Base-by-base conservation (phyloP, 2,329 filamentous ascomycete species). In the Talaromyces sp. region DNA sequence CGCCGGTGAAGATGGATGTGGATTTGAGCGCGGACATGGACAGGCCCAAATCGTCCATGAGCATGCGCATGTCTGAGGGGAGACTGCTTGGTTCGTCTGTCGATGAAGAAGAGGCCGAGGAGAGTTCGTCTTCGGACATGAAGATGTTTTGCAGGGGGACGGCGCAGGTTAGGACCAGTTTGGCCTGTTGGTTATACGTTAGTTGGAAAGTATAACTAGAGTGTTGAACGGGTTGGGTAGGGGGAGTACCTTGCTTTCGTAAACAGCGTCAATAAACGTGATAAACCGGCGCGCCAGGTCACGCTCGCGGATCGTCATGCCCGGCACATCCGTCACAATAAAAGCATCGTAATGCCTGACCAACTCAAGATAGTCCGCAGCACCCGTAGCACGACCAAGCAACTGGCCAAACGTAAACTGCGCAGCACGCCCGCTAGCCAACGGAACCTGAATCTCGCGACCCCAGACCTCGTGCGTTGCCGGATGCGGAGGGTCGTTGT, bases 211-310 rank as follows among this genome's bases (percentile, higher is more conserved):
- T n/a, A 49, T 30, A 30, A 30, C 11, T 22, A 9, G 17, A 11
- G 30, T 17, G 28, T 13, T 15, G 13, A n/a, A 1, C 11, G 15
- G 36, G 8, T 1, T 49, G 7, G 25, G 32, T 39, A 32, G 1
- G 11, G 11, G 19, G 22, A 79, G 62, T 72, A 85, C 83, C 68
- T 82, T 76, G 65, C 78, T 81, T 76, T 99, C 95, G 72, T 99
- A 99, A 4, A 97, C 89, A 6, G 95, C 93, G 73, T 99, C 95
- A 66, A 99, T 91, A 69, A 99, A 97, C 0, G 93, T 99, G 73
- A 99, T 99, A 76, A 99, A 97, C 5, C 95, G 84, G 13, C 95
- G 82, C 0, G 95, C 95, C 44, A 96, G 83, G 77, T 99, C 95
- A 22, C 95, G 86, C 71, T 92, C 87, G 59, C 86, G 86, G 66